Base-by-base conservation (phyloP, 495 filamentous ascomycete species). In the Neohortaea acidophila region DNA sequence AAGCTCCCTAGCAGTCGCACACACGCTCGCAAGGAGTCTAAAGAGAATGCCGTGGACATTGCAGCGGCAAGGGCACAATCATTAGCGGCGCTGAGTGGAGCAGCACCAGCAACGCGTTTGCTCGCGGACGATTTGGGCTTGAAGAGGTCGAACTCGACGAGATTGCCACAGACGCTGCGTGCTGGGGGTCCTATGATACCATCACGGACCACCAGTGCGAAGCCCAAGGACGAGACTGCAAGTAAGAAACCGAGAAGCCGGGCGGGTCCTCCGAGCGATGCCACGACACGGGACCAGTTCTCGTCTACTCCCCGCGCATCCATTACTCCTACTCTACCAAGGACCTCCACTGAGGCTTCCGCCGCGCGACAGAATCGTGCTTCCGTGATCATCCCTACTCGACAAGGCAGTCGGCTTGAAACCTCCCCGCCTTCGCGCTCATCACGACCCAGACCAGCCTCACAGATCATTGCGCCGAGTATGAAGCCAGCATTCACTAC, bases 401-500 rank as follows among this genome's bases (percentile, higher is more conserved):
- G n/a, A n/a, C n/a, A n/a, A n/a, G n/a, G n/a, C n/a, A n/a, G n/a
- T n/a, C n/a, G n/a, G n/a, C n/a, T n/a, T n/a, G n/a, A n/a, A n/a
- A n/a, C n/a, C n/a, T n/a, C n/a, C n/a, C n/a, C n/a, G n/a, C n/a
- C n/a, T n/a, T n/a, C n/a, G n/a, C n/a, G n/a, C n/a, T 36, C 6
- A 25, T 22, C n/a, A 33, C 39, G 17, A 24, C 3, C 44, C 12
- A 38, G 39, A 36, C 30, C 39, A 0, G 17, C n/a, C 2, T 39
- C 38, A n/a, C 35, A 37, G 25, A 17, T 41, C 3, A 4, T 34
- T 2, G 15, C 46, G 3, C 40, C 27, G 5, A 22, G 39, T 4
- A 14, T 35, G 4, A 38, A 35, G n/a, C 38, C 48, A n/a, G 17
- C 27, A n/a, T 51, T 51, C 30, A 47, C 9, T 5, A 51, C 48